Base-by-base conservation (phyloP, 2,329 filamentous ascomycete genomes). In the Sphaerulina vaccinii region DNA sequence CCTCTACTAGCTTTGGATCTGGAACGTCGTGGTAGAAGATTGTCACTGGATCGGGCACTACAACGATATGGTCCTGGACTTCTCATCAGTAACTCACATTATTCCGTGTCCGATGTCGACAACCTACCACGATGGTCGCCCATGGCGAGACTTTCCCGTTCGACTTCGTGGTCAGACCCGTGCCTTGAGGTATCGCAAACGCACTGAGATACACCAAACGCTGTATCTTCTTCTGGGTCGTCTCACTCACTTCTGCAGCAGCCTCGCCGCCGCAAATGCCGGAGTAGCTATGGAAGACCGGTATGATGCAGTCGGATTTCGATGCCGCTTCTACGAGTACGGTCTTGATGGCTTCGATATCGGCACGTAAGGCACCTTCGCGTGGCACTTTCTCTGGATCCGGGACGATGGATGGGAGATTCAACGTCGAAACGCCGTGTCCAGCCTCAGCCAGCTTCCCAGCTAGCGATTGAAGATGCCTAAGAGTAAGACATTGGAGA, bases 11-110 rank as follows among this genome's bases (percentile, higher is more conserved):
- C 3, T 32, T 33, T 13, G 58, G 43, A 11, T 54, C 50, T 32
- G 55, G 37, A 41, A n/a, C n/a, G n/a, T 61, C 55, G 39, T 58
- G 50, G 42, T 58, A 58, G 53, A 60, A 62, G 18, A 21, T n/a
- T 1, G 49, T 19, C 4, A 57, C 35, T 11, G 59, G 48, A 22
- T 54, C 43, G 7, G 52, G 54, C n/a, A 56, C 51, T 8, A 42
- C 50, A 8, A 35, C 40, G 5, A 35, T 19, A 16, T 42, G 38
- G 27, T 40, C 49, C 51, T 56, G 9, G n/a, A n/a, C 9, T 9
- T 2, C 36, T 24, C 21, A 18, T 29, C 13, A 36, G 29, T 29
- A 23, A 22, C 10, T 5, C 32, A 22, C 21, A 8, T n/a, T 36
- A 13, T 13, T n/a, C 15, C 18, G 19, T 27, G 29, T 16, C 42